Evolutionary conservation across 768 basidiomycete genomes (phyloP), one percentile per base, ranked within the genome.

Genomic region (Phaffia tasmanica): DNA sequence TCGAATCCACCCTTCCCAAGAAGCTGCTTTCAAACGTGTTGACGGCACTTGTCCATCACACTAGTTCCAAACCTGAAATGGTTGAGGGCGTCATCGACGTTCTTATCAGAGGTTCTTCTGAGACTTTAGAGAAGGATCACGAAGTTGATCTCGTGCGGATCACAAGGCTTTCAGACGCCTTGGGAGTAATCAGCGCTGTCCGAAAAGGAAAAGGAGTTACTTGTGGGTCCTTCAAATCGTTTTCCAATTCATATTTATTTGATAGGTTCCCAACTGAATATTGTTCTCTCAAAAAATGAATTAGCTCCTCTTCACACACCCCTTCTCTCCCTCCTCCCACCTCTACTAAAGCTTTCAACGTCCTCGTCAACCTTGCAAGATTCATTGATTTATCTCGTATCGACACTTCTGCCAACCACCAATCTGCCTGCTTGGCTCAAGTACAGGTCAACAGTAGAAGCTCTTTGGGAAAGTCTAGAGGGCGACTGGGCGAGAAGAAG

Each of bases 61-160:
- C 64, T 1, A 18, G 67, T 15, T 32, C 57, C n/a, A 70, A 69
- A 53, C 46, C 57, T 30, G 67, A 65, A 1, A 55, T 63, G 21
- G 67, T 70, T 66, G 72, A 70, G 27, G 68, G 69, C 1, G 65
- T 72, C 30, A 53, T 63, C 4, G 65, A 71, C 18, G 69, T 71
- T 16, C 62, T 69, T 29, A 54, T 70, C 47, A 67, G 68, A 51
- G 62, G 55, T 2, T 23, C 62, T 11, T 50, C 25, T 1, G 35
- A 27, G 3, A 48, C 64, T 47, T 48, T 69, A n/a, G 53, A 61
- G 29, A 19, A 15, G 0, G 48, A 69, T 21, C 47, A 53, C 55
- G 60, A 47, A 53, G 42, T 15, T 3, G 67, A 62, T 51, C 58
- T 59, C 6, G 62, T 62, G 42, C 25, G 55, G 32, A 16, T 64